A percentile compares a stretch with the other conserved stretches of the same genome.
phyloP scores from a whole-genome alignment of 495 filamentous ascomycete genomes.

The Tuber melanosporum region DNA sequence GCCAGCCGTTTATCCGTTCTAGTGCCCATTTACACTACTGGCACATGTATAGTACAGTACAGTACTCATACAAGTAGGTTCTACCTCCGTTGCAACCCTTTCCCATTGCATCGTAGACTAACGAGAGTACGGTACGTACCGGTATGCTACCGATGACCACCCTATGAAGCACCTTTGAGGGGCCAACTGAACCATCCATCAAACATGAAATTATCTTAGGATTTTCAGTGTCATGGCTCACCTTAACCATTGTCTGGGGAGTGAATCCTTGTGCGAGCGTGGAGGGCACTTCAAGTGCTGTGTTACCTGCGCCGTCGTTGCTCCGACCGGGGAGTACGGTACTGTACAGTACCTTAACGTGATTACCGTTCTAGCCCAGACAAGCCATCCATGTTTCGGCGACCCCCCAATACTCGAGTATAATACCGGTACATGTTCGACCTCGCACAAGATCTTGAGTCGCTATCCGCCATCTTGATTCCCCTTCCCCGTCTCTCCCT shows the following conservation, averaged over 20 bases:
- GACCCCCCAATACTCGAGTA: neutral
- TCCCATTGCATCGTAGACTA: neutral
- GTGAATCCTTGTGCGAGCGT: neutral
- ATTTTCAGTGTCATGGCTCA: neutral
- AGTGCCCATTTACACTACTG: no score
- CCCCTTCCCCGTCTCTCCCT: neutral
- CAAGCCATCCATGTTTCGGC: neutral
- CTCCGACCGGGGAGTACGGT: neutral
- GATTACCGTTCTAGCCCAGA: neutral
- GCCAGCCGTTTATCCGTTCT: neutral
- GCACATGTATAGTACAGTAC: neutral
- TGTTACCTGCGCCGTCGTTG: neutral
- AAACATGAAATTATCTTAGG: neutral
- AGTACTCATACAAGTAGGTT: neutral
- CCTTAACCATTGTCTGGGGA: neutral
- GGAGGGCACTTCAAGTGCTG: neutral
- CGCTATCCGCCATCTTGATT: neutral
- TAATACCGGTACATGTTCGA: no score
- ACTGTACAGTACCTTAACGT: neutral
- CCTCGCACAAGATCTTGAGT: neutral
- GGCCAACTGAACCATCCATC: neutral
- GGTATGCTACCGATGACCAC: neutral
- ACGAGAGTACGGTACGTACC: no score
- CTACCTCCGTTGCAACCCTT: neutral
- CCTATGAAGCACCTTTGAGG: neutral